These are phyloP conservation scores for Fusarium dlaminii DNA, from an alignment of 2,329 filamentous ascomycete species.

Conservation along the genomic window DNA sequence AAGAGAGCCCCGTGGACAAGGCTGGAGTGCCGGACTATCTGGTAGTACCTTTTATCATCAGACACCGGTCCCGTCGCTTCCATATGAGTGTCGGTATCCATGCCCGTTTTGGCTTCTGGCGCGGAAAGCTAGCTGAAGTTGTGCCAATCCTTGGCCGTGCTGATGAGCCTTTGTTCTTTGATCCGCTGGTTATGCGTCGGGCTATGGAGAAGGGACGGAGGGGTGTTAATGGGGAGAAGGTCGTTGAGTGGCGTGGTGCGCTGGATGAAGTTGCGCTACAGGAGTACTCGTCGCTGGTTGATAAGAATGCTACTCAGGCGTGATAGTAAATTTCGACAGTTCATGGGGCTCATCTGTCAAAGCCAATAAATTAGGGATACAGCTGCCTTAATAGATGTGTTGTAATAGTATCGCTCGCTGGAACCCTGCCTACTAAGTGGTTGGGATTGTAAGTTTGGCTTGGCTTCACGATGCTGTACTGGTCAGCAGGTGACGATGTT, in stretches of 20 bases:
- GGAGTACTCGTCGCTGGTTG: neutral
- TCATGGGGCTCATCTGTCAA: neutral
- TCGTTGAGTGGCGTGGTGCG: neutral
- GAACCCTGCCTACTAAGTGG: neutral
- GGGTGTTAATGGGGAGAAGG: neutral
- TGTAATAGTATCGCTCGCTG: neutral
- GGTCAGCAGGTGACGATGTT: conserved; percentile 17
- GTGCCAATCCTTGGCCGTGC: neutral
- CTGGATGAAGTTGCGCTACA: neutral
- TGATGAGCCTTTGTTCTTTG: neutral
- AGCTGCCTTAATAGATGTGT: neutral
- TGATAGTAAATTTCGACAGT: neutral
- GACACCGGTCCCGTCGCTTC: neutral
- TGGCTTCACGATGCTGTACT: conserved; percentile 22
- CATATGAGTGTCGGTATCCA: neutral
- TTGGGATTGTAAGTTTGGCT: conserved; percentile 11
- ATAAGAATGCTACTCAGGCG: neutral
- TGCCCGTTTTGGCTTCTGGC: neutral
- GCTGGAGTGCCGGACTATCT: neutral
- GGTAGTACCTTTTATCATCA: neutral
- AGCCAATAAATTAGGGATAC: neutral
- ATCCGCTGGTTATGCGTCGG: neutral
- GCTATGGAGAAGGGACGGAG: neutral
- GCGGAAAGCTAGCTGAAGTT: neutral
- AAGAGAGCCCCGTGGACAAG: neutral